Conservation (phyloP, 2,329 filamentous ascomycete genomes). For the Alternaria incomplexa region DNA sequence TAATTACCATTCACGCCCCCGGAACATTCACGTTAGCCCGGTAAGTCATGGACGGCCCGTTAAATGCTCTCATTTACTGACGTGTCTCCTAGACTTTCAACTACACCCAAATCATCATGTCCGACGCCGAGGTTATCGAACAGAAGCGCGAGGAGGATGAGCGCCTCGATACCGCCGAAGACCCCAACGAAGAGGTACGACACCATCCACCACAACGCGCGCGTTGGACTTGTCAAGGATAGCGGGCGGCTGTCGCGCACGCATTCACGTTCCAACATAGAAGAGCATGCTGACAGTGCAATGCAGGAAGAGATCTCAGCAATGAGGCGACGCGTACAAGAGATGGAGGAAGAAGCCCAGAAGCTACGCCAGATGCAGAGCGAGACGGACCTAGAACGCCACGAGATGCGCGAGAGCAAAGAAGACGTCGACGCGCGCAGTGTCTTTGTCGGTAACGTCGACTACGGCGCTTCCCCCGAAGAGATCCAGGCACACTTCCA, state of each 20-base stretch:
- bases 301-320: constrained; percentile 53
- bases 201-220: background rate
- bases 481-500: constrained; percentile 99
- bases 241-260: background rate
- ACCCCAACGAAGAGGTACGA: constrained; percentile 46
- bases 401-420: constrained; percentile 87
- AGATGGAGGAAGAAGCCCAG: constrained; percentile 64
- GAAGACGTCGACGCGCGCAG: constrained; percentile 94
- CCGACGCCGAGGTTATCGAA: constrained; percentile 36
- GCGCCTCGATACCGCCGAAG: constrained; percentile 43
- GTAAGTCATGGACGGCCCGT: constrained; percentile 11
- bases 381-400: constrained; percentile 79
- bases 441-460: constrained; percentile 98
- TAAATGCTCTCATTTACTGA: background rate
- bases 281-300: constrained; percentile 9
- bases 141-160: constrained; percentile 41
- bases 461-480: constrained; percentile 95
- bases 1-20: constrained; percentile 6
- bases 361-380: constrained; percentile 64
- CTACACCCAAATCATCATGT: constrained; percentile 24
- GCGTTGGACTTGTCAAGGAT: background rate
- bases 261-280: no score
- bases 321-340: constrained; percentile 61
- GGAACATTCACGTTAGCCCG: constrained; percentile 17
- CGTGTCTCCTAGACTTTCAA: background rate